Evolutionary conservation across 768 basidiomycete species (phyloP), one percentile per base, ranked within the genome.

Genomic region (Russula compacta): DNA sequence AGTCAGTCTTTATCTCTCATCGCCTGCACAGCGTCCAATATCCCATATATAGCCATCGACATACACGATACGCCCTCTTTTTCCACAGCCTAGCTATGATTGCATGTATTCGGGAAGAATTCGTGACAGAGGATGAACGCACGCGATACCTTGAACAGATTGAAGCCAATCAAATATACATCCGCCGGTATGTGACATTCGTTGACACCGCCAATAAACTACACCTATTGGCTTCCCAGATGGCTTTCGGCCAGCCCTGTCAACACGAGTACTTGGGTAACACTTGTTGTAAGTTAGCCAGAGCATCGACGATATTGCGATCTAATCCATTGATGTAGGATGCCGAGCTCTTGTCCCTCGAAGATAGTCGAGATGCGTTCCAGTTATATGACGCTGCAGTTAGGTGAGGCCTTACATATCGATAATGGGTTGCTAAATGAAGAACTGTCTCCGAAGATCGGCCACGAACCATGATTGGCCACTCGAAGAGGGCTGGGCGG

Each of bases 211-310:
- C n/a, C 2, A 29, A 43, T 39, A 4, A 44, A 14, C 24, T 42
- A 33, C 12, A 36, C 46, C 42, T 51, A 47, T 29, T 48, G 63
- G 38, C 24, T n/a, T 44, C 39, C 3, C 51, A 86, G 85, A 63
- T 89, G 87, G 87, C 67, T 83, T 9, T 83, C 84, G 0, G 80
- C 85, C 0, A 85, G 84, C 65, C 83, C 86, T 10, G 81, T 85
- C 32, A 89, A 87, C 68, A 80, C 76, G 19, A 82, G 80, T 61
- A 78, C 83, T 17, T 88, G 86, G 87, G 75, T 85, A 38, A 80
- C 83, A 2, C 76, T 89, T 12, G 79, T 89, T 46, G 85, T 85
- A 71, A 62, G 80, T 73, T 48, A 3, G 15, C 14, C 44, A 33
- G 14, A 11, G 14, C 39, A 46, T 33, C 15, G 9, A 10, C 8